These are phyloP conservation scores for Arabidopsis hybrid DNA, from an alignment of 441 rosid species.

Conservation along the genomic window DNA sequence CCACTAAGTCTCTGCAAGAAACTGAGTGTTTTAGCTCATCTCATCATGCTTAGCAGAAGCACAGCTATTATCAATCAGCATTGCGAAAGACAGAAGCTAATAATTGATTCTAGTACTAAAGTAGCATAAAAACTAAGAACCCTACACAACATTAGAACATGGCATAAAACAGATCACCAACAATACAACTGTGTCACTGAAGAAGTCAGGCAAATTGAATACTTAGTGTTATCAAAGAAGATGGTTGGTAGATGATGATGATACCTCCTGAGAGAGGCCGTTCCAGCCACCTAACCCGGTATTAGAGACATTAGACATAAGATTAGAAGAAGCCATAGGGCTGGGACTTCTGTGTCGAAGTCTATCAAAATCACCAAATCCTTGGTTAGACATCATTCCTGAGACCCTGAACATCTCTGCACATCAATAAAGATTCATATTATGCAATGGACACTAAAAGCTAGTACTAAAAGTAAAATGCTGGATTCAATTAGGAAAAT, in stretches of 20 bases:
- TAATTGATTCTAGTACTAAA: neutral
- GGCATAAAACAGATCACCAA: slow-evolving; percentile 1
- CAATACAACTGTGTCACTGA: neutral
- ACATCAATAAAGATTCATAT: slow-evolving; percentile 17
- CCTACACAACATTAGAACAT: slow-evolving; percentile 3
- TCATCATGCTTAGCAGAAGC: neutral
- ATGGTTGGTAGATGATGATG: neutral
- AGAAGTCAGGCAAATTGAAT: neutral
- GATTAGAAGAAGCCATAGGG: slow-evolving; percentile 96
- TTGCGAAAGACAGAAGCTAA: neutral
- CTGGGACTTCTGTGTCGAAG: slow-evolving; percentile 95
- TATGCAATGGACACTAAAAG: neutral
- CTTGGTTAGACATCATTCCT: slow-evolving; percentile 93
- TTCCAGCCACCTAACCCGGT: slow-evolving; percentile 79
- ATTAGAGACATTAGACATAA: slow-evolving; percentile 75
- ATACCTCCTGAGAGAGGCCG: slow-evolving; percentile 79
- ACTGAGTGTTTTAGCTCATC: slow-evolving; percentile 18
- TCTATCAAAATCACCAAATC: slow-evolving; percentile 87
- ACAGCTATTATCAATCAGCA: neutral
- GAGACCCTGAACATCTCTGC: slow-evolving; percentile 94
- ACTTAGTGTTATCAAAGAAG: neutral
- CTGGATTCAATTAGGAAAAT: slow-evolving; percentile 1
- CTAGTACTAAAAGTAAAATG: slow-evolving; percentile 6
- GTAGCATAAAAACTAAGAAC: slow-evolving; percentile 1
- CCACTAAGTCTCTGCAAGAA: slow-evolving; percentile 76